phyloP scores from a whole-genome alignment of 768 basidiomycete genomes.

The Rhodotorula diobovata region DNA sequence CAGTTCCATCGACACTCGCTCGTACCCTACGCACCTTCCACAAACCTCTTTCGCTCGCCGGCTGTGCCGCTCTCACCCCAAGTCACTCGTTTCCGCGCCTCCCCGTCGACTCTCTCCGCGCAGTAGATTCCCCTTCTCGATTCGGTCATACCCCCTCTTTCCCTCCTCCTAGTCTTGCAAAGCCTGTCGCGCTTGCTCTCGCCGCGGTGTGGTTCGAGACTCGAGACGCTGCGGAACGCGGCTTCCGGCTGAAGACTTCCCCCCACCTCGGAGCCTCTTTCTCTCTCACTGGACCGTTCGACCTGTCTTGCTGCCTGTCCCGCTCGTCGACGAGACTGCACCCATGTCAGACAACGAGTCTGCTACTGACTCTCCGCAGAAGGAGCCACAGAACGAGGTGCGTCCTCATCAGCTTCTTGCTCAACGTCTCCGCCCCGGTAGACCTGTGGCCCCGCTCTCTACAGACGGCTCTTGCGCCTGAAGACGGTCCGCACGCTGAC shows the following conservation, averaged over 20 bases:
- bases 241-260: too few relatives aligned
- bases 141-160: neutral
- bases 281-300: neutral
- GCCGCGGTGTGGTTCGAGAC: too few relatives aligned
- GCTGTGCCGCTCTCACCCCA: neutral
- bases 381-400: constrained; percentile 1
- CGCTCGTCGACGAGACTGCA: neutral
- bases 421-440: too few relatives aligned
- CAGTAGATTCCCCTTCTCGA: neutral
- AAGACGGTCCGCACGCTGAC: neutral
- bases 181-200: too few relatives aligned
- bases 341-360: neutral
- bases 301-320: neutral
- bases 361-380: neutral
- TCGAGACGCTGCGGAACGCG: too few relatives aligned
- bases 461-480: neutral
- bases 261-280: too few relatives aligned
- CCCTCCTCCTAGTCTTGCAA: neutral
- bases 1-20: neutral
- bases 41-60: neutral
- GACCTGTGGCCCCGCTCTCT: too few relatives aligned
- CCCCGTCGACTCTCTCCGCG: neutral
- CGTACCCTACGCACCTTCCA: too few relatives aligned
- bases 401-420: neutral
- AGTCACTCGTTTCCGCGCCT: neutral